Base-by-base conservation (phyloP, 352 stramenopile species). In the Pythium coloratum region DNA sequence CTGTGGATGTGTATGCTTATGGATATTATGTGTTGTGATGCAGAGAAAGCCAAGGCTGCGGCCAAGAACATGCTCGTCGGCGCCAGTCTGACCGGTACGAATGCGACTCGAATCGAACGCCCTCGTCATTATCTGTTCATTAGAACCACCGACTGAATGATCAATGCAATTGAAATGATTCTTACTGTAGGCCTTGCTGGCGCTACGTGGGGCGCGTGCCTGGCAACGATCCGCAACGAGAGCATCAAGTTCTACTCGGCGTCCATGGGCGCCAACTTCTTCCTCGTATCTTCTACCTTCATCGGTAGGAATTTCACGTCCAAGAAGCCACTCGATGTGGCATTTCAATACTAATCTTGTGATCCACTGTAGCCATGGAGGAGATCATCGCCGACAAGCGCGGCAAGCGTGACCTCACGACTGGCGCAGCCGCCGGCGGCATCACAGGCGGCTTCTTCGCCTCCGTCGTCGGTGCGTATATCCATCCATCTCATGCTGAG, bases 231-330 rank as follows among this genome's bases (percentile, higher is more conserved):
- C 32, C 84, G 88, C 47, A 89, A 91, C 42, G 82, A 95, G 44
- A 93, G 80, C 58, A 75, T 91, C 56, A 79, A 76, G 63, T 95
- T 95, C 58, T 95, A 92, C 66, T 71, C 88, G 18, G 82, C 88
- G 12, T 92, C 86, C 26, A 92, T 95, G 81, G 86, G 84, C 7
- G 82, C 86, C 68, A 95, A 94, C 69, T 94, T 95, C 51, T 92
- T 93, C 65, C 62, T 95, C 47, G 59, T 92, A 6, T 89, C 82
- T 2, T 86, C 86, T n/a, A 92, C 88, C n/a, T 95, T 91, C 68
- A 92, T 94, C 47, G 80, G 86, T 92, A 44, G 58, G 71, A 46
- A 24, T 47, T 18, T 20, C 4, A 18, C 40, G 40, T 30, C 28
- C 28, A 30, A 30, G 28, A 30, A 30, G 28, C 28, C 28, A 30